Percentiles rank a stretch among this genome's conserved stretches.
These are phyloP conservation scores for Mycosphaerella sp. DNA, from an alignment of 2,329 filamentous ascomycete genomes.

Conservation along the genomic window DNA sequence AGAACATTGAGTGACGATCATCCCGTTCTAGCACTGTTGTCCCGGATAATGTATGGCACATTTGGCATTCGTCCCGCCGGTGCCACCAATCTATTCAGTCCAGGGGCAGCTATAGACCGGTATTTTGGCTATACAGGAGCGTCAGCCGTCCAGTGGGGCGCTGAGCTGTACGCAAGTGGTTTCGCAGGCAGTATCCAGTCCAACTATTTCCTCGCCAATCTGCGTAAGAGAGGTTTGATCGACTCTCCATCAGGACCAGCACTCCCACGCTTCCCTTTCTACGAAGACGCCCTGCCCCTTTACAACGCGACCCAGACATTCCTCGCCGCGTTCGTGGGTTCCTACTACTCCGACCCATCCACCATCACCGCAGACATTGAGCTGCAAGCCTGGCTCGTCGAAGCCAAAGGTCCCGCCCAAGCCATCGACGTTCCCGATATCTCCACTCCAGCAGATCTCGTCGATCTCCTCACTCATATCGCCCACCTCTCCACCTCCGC, in stretches of 20 bases:
- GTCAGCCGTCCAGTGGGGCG: slow-evolving; percentile 14
- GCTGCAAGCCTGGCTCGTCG: slow-evolving; percentile 41
- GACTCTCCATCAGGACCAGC: slow-evolving; percentile 32
- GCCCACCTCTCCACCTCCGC: slow-evolving; percentile 35
- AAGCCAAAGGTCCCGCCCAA: slow-evolving; percentile 36
- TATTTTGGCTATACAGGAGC: slow-evolving; percentile 16
- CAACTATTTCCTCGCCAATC: slow-evolving; percentile 38
- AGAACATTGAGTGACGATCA: slow-evolving; percentile 41
- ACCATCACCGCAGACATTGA: slow-evolving; percentile 37
- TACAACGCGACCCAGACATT: slow-evolving; percentile 36
- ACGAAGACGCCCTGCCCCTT: slow-evolving; percentile 40
- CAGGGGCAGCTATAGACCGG: slow-evolving; percentile 26
- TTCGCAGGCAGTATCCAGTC: slow-evolving; percentile 29
- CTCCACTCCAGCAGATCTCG: slow-evolving; percentile 28
- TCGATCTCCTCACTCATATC: slow-evolving; percentile 40
- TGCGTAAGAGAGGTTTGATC: slow-evolving; percentile 40
- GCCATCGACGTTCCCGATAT: slow-evolving; percentile 40
- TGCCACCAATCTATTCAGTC: slow-evolving; percentile 13
- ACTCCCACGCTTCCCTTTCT: slow-evolving; percentile 42
- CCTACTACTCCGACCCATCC: slow-evolving; percentile 38
- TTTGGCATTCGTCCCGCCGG: slow-evolving; percentile 27
- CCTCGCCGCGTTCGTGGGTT: slow-evolving; percentile 39
- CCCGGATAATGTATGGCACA: slow-evolving; percentile 17
- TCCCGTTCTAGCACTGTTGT: slow-evolving; percentile 39
- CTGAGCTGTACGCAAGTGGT: slow-evolving; percentile 15